Evolutionary conservation across 2,329 filamentous ascomycete species (phyloP), one percentile per base, ranked within the genome.

Genomic region (Claviceps capensis): DNA sequence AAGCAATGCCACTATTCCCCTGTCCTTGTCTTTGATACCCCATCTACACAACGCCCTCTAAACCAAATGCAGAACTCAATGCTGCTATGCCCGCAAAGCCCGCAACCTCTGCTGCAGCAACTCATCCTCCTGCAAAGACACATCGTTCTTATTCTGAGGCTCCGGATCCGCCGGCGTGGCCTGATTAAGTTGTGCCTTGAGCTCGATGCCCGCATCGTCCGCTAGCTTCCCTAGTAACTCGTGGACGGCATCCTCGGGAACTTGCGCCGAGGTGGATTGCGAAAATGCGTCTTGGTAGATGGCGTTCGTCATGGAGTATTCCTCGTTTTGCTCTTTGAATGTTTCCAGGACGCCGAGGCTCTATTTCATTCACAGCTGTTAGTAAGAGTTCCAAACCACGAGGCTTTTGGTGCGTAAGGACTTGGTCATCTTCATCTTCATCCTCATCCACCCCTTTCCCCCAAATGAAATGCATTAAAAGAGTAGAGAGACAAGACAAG

Each of bases 231-330:
- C 84, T 69, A 95, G 85, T 56, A 95, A 71, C 58, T 88, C 82
- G 66, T 95, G 88, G 2, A 95, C 88, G 59, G 90, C 88, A 59
- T 94, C 88, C 65, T 95, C 69, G 72, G 86, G 70, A 71, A 90
- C 66, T 74, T 86, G 65, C 72, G 84, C 61, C 68, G 86, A 66
- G 1, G 88, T 94, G 40, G 85, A 85, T 55, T 85, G 83, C 22
- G 79, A 82, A 56, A 90, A 91, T 54, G 88, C 86, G 63, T 90
- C 88, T 67, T 91, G 87, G 69, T 93, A 93, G 69, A 90, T 88
- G 59, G 82, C 77, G 66, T 79, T 81, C 63, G 72, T 76, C 70
- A 82, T 78, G 65, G 77, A 75, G 66, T 81, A 81, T 60, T 81
- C 78, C 63, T 82, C 78, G 67, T 80, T 81, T 61, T 81, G 78